A percentile compares a stretch with the other conserved stretches of the same genome.
These are phyloP conservation scores for Jamesozyma lodderae DNA, from an alignment of 805 yeast species.

Conservation along the genomic window DNA sequence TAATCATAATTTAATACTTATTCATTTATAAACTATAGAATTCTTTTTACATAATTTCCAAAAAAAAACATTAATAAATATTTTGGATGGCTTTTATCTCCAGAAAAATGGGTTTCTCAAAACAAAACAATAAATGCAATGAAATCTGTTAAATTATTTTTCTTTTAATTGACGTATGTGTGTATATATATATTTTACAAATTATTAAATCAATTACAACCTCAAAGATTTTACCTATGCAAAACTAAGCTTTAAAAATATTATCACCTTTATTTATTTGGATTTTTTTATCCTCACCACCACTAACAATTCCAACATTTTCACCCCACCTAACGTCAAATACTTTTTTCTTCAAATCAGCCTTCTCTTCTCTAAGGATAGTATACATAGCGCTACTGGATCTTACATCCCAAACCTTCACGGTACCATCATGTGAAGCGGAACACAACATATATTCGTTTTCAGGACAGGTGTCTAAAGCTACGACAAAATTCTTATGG, in stretches of 20 bases:
- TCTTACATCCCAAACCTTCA: conserved; percentile 91
- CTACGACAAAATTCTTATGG: conserved; percentile 84
- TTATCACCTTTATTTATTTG: conserved; percentile 59
- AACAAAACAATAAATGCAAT: too few relatives aligned
- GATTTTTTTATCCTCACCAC: conserved; percentile 88
- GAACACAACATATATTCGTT: conserved; percentile 78
- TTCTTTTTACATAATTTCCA: too few relatives aligned
- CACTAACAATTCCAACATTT: conserved; percentile 73
- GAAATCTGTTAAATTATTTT: too few relatives aligned
- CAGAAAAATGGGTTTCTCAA: too few relatives aligned
- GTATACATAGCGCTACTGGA: conserved; percentile 76
- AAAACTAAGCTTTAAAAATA: conserved; percentile 27
- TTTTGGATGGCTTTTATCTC: too few relatives aligned
- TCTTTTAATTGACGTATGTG: too few relatives aligned
- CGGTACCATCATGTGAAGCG: conserved; percentile 95
- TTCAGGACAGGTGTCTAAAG: conserved; percentile 63
- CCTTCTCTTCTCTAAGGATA: conserved; percentile 59
- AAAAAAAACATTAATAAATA: too few relatives aligned
- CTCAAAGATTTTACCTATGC: too few relatives aligned
- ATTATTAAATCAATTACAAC: too few relatives aligned
- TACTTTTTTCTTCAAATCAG: conserved; percentile 53
- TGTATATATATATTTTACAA: too few relatives aligned
- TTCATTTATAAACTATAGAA: too few relatives aligned
- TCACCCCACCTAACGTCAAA: conserved; percentile 84
- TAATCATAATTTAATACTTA: too few relatives aligned